These are phyloP conservation scores for Suillus spraguei DNA, from an alignment of 768 basidiomycete species.

Conservation along the genomic window DNA sequence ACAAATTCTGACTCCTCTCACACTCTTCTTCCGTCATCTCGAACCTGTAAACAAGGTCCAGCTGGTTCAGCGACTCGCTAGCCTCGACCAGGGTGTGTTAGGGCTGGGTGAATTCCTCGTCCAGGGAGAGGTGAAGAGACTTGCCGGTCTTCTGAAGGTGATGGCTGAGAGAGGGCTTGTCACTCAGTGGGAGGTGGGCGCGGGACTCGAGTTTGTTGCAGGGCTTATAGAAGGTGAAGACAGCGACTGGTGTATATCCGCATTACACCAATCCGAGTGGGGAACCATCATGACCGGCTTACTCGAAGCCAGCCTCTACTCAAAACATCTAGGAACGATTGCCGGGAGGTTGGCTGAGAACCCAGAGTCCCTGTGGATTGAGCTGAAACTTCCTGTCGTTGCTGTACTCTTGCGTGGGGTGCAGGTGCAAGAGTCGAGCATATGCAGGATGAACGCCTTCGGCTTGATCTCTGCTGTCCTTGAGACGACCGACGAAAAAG, in stretches of 20 bases:
- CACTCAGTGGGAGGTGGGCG: constrained; percentile 47
- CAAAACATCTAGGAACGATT: constrained; percentile 6
- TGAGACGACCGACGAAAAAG: constrained; percentile 25
- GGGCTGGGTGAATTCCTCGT: constrained; percentile 56
- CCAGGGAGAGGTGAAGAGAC: constrained; percentile 53
- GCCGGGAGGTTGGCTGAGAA: not conserved
- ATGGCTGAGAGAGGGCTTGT: constrained; percentile 36
- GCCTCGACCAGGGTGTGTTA: constrained; percentile 52
- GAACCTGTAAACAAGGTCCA: constrained; percentile 56
- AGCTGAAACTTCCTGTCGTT: constrained; percentile 37
- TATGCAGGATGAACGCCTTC: constrained; percentile 27
- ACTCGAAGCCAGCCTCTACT: not conserved
- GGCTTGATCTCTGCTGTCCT: constrained; percentile 28
- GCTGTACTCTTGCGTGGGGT: constrained; percentile 35
- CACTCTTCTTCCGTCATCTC: constrained; percentile 55
- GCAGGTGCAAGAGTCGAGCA: constrained; percentile 24
- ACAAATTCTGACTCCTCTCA: constrained; percentile 54
- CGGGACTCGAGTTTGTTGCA: constrained; percentile 48
- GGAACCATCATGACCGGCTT: constrained; percentile 3
- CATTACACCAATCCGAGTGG: not conserved
- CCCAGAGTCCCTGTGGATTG: not conserved
- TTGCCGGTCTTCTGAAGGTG: constrained; percentile 1
- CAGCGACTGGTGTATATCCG: constrained; percentile 1
- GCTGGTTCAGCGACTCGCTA: constrained; percentile 55
- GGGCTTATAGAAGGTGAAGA: constrained; percentile 36